Conservation (phyloP, 1,139 yeast species). For the Debaryomyces fabryi region DNA sequence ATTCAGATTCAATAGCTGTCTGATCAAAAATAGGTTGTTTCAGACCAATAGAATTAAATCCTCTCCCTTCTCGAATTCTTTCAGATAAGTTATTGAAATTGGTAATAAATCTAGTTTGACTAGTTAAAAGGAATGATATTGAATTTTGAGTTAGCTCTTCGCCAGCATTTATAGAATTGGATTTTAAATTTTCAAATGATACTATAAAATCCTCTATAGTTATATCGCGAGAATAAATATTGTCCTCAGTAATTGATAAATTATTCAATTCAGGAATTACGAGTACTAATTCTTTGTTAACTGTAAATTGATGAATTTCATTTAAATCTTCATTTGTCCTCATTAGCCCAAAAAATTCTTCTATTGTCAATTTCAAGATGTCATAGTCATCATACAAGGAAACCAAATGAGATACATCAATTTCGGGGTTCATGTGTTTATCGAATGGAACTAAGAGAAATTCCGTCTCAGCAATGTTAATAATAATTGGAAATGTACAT, state of each 20-base stretch:
- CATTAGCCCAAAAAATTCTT: constrained; percentile 29
- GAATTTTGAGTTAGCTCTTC: constrained; percentile 19
- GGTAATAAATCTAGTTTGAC: constrained; percentile 37
- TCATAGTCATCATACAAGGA: constrained; percentile 27
- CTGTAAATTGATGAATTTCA: constrained; percentile 28
- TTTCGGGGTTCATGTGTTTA: constrained; percentile 9
- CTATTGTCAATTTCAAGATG: constrained; percentile 22
- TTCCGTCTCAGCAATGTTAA: constrained; percentile 25
- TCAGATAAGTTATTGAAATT: constrained; percentile 32
- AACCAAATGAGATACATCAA: constrained; percentile 21
- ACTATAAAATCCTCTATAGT: constrained; percentile 36
- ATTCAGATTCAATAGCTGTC: neutral
- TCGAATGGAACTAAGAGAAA: constrained; percentile 29
- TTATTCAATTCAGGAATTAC: constrained; percentile 35
- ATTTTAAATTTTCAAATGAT: constrained; percentile 30
- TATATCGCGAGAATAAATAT: constrained; percentile 33
- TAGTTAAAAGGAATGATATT: constrained; percentile 28
- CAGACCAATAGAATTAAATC: constrained; percentile 11
- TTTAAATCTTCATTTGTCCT: constrained; percentile 32
- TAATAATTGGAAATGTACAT: constrained; percentile 20
- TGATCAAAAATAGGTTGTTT: neutral
- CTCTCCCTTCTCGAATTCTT: constrained; percentile 24
- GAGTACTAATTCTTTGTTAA: constrained; percentile 35
- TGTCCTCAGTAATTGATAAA: constrained; percentile 44
- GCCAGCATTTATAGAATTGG: constrained; percentile 20